Conservation (phyloP, 2,329 filamentous ascomycete species). For the Parastagonospora nodorum region DNA sequence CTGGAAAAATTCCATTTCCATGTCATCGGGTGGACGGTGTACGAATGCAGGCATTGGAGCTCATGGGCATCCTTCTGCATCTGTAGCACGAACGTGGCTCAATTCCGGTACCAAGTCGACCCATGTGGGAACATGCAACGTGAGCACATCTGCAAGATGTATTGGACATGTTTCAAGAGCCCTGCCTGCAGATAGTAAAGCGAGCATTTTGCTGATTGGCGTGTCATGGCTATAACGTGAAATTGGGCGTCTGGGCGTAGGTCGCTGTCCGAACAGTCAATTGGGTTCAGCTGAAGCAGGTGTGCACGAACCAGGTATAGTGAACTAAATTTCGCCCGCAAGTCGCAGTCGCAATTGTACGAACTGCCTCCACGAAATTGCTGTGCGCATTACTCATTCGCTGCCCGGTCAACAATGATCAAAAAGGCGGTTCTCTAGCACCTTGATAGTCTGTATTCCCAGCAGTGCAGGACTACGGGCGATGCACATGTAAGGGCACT, state of each 20-base stretch:
- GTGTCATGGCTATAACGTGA: conserved; percentile 4
- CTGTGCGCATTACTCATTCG: background rate
- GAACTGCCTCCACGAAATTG: background rate
- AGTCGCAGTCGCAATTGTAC: conserved; percentile 2
- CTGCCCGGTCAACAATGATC: conserved; percentile 6
- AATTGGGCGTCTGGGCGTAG: conserved; percentile 5
- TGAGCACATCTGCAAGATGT: conserved; percentile 16
- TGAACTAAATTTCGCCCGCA: conserved; percentile 17
- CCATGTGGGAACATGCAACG: conserved; percentile 10
- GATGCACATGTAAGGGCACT: conserved; percentile 17
- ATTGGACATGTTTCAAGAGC: conserved; percentile 20
- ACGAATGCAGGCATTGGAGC: conserved; percentile 13
- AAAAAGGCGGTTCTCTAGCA: background rate
- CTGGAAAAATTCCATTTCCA: conserved; percentile 15
- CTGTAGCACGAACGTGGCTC: conserved; percentile 29
- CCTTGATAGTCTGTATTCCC: background rate
- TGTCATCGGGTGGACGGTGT: conserved; percentile 13
- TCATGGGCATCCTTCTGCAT: conserved; percentile 21
- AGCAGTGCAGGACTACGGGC: conserved; percentile 1
- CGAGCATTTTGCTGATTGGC: conserved; percentile 10
- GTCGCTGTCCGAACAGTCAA: conserved; percentile 26
- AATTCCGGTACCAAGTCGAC: conserved; percentile 24
- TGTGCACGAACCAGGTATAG: conserved; percentile 12
- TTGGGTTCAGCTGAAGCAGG: conserved; percentile 7
- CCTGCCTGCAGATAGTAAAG: conserved; percentile 8